Evolutionary conservation across 352 stramenopile genomes (phyloP), one percentile per base, ranked within the genome.

Genomic region (Pythium monospermum): DNA sequence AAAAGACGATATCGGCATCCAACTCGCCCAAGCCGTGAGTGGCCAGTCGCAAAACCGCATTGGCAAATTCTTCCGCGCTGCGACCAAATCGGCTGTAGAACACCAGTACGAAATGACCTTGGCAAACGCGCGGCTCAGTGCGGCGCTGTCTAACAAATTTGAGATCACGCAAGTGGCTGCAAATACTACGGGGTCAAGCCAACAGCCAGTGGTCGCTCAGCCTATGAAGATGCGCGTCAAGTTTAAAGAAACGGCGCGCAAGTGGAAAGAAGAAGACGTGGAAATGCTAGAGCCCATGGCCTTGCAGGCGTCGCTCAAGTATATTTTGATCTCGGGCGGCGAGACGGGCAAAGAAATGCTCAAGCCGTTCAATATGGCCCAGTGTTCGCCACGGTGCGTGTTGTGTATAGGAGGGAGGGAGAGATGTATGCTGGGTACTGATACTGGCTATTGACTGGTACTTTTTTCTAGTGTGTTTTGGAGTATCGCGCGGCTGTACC

Each of bases 281-380:
- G 69, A 68, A 51, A 42, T 91, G 38, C 55, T 95, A 15, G 76
- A 88, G 53, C 66, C 61, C 3, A 48, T 79, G 7, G 82, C 91
- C 49, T 50, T 95, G 22, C 73, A 76, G 21, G 79, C 82, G 0
- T 72, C 79, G 48, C 49, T 95, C 55, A 90, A 95, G 52, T 93
- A 93, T 57, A 79, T 93, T 18, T 61, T 93, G 41, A 56, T 93
- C 26, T 89, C 78, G 25, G 75, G 77, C 7, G 82, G 80, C 10
- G 84, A 92, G 46, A 88, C 79, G 23, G 82, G 81, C 1, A 69
- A 66, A 18, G 84, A 95, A 49, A 93, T 93, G 84, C 76, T 95
- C 48, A 95, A 95, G 65, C 82, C 82, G 7, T 95, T 95, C 51
- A 95, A 95, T 55, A 95, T 95, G 84, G 84, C 84, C 1, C 82